Percentiles rank a stretch among this genome's conserved stretches.
These are phyloP conservation scores for Zymoseptoria brevis DNA, from an alignment of 2,329 filamentous ascomycete genomes.

Conservation along the genomic window DNA sequence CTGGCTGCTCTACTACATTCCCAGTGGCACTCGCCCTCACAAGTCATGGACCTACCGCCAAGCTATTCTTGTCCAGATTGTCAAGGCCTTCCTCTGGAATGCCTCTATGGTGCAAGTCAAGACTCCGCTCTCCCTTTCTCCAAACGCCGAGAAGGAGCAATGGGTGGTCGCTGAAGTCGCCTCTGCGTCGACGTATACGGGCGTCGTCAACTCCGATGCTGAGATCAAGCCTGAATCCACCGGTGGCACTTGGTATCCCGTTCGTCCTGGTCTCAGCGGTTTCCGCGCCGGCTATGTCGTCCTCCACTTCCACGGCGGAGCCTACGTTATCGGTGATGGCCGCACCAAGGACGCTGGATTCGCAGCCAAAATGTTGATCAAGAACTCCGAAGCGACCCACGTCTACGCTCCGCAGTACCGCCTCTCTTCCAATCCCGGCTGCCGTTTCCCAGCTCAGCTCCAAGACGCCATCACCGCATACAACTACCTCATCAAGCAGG, in stretches of 20 bases:
- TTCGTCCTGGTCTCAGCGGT: conserved; percentile 6
- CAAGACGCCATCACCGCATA: conserved; percentile 44
- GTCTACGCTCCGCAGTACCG: conserved; percentile 44
- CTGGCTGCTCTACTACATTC: conserved; percentile 33
- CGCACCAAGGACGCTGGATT: conserved; percentile 30
- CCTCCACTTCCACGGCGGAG: conserved; percentile 45
- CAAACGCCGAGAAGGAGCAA: conserved; percentile 32
- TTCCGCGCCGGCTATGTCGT: conserved; percentile 28
- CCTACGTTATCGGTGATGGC: conserved; percentile 40
- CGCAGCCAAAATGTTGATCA: conserved; percentile 29
- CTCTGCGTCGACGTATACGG: conserved; percentile 8
- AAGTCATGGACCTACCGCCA: conserved; percentile 34
- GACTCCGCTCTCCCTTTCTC: conserved; percentile 29
- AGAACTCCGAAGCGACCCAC: conserved; percentile 29
- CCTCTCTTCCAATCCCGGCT: conserved; percentile 35
- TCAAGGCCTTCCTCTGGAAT: conserved; percentile 30
- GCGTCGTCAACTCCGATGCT: conserved; percentile 21
- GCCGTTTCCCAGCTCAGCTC: conserved; percentile 45
- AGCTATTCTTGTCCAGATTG: conserved; percentile 29
- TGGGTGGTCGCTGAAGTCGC: conserved; percentile 27
- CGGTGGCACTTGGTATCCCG: conserved; percentile 38
- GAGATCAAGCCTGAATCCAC: conserved; percentile 32
- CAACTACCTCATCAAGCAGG: conserved; percentile 37
- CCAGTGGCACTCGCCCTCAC: conserved; percentile 32
- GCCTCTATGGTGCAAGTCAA: conserved; percentile 22